Base-by-base conservation (phyloP, 2,329 filamentous ascomycete genomes). In the Capronia epimyces region DNA sequence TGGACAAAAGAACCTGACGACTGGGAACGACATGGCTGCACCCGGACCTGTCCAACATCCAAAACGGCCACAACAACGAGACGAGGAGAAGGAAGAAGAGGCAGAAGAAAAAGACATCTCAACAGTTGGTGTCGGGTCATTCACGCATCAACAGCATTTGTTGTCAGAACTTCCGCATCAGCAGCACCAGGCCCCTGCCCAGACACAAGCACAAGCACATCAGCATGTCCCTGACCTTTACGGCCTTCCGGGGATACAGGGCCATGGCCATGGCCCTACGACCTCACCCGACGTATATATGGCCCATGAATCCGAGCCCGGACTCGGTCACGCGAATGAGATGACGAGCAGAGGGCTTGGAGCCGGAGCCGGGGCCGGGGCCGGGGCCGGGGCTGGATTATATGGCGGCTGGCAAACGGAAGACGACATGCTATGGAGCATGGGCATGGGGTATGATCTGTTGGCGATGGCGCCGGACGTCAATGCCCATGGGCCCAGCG, bases 381-480 rank as follows among this genome's bases (percentile, higher is more conserved):
- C 34, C n/a, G 29, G 7, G 3, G 7, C 29, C 6, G 6, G 3
- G 29, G 3, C 29, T 3, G 29, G 29, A 3, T 32, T 12, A 8
- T 57, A 49, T 43, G 51, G 49, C 5, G 57, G 57, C 29, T 61
- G 59, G 59, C 53, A 56, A 44, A 58, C 52, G 22, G 57, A 60
- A 49, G 59, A 61, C 41, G 59, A 61, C 44, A 61, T 61, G 57
- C 53, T 61, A 6, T 61, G 59, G 59, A 60, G 57, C 32, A 56
- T 61, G 49, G 55, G 54, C 32, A 58, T 58, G 56, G 59, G 59
- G 7, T 61, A 61, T 44, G 59, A 61, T 43, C 37, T 61, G 49
- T 46, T 61, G 16, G 57, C 57, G 7, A 59, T 46, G 16, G 53
- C 53, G 21, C 57, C 57, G 21, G 57, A 59, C 18, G 50, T 56